Evolutionary conservation across 2,329 filamentous ascomycete species (phyloP).

Genomic region (Colletotrichum lentis): DNA sequence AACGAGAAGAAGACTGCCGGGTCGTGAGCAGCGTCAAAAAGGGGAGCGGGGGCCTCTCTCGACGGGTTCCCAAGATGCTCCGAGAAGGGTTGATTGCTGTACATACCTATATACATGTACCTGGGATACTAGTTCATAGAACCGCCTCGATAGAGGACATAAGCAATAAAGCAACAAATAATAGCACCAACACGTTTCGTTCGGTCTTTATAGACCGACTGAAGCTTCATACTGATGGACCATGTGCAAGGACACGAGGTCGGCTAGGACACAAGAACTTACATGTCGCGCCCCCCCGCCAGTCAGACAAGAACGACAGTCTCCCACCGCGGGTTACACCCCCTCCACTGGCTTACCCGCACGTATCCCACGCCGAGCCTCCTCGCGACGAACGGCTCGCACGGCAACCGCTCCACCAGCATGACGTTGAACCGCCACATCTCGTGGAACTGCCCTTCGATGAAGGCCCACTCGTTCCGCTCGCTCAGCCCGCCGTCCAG

Average conservation of each 20-base stretch:
- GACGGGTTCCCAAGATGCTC: too few relatives aligned
- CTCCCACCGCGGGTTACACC: conserved; percentile 16
- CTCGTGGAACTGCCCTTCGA: conserved; percentile 22
- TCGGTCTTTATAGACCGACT: not conserved
- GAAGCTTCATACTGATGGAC: not conserved
- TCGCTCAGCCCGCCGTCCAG: not conserved
- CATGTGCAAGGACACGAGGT: not conserved
- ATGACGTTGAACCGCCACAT: conserved; percentile 24
- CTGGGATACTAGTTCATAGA: too few relatives aligned
- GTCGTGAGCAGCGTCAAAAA: not conserved
- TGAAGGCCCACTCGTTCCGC: conserved; percentile 13
- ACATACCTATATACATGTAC: too few relatives aligned
- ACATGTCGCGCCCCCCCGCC: too few relatives aligned
- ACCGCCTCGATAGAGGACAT: too few relatives aligned
- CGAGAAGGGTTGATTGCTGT: too few relatives aligned
- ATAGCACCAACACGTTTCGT: too few relatives aligned
- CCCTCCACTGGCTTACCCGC: conserved; percentile 13
- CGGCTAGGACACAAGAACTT: not conserved
- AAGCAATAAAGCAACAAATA: too few relatives aligned
- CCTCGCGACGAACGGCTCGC: conserved; percentile 6
- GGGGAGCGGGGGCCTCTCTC: too few relatives aligned
- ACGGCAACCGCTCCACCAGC: conserved; percentile 24
- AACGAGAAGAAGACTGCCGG: conserved; percentile 7
- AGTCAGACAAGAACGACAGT: conserved; percentile 2
- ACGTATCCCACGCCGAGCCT: conserved; percentile 14